Conservation (phyloP, 495 filamentous ascomycete genomes). For the Trichodelitschia bisporula region DNA sequence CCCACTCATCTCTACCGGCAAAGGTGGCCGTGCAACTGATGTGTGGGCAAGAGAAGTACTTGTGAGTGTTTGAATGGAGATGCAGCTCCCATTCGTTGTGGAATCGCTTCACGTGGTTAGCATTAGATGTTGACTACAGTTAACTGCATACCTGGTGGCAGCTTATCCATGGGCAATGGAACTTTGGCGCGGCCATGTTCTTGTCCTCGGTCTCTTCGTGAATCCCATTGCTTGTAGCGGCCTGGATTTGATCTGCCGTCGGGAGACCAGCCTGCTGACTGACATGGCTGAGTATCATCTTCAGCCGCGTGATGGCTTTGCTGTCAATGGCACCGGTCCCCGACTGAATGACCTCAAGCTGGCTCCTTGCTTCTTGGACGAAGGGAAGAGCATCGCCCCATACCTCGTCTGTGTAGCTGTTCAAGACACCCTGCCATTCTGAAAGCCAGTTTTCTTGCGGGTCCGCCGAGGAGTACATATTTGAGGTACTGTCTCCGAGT, state of each 20-base stretch:
- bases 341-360: constrained; percentile 2
- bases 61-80: constrained; percentile 2
- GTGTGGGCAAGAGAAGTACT: constrained; percentile 5
- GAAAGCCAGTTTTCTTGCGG: constrained; percentile 1
- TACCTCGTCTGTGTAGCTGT: constrained; percentile 5
- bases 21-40: constrained; percentile 3
- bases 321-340: constrained; percentile 1
- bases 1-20: constrained; percentile 4
- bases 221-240: neutral
- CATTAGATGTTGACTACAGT: neutral
- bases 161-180: constrained; percentile 9
- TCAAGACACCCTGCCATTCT: constrained; percentile 5
- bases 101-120: constrained; percentile 3
- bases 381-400: constrained; percentile 3
- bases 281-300: constrained; percentile 5
- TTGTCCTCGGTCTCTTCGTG: neutral
- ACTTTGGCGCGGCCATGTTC: neutral
- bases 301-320: constrained; percentile 2
- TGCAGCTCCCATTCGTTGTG: constrained; percentile 3
- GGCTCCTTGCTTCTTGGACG: constrained; percentile 1
- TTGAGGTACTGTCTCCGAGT: neutral
- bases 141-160: constrained; percentile 6
- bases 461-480: neutral
- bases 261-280: constrained; percentile 1
- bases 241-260: neutral